Evolutionary conservation across 768 basidiomycete species (phyloP), one percentile per base, ranked within the genome.

Genomic region (Lentinus brumalis): DNA sequence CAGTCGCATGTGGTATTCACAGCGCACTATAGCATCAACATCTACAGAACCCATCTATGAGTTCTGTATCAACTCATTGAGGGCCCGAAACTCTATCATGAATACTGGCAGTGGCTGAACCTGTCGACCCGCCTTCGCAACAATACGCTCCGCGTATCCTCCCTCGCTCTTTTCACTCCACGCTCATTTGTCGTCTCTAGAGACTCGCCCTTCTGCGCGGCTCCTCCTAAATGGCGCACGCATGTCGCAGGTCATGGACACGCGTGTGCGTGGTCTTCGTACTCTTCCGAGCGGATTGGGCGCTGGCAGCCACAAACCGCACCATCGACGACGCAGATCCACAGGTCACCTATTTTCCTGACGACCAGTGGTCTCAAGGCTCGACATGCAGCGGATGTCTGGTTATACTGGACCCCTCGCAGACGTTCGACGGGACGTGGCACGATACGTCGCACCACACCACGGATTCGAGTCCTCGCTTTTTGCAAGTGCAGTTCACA

Each of bases 361-460:
- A 18, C 18, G 49, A 32, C 16, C 21, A 15, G 16, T 59, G 58
- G 58, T 18, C 42, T 18, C 44, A 44, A 30, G 58, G 58, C 8
- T 41, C 40, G 6, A 29, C n/a, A 8, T 59, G 58, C 51, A 14
- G 30, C 32, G 51, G 58, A 10, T 59, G 58, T 30, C 26, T 35
- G 3, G 51, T 39, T 3, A 39, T 46, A 18, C 58, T 44, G 9
- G 58, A 45, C 15, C n/a, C 30, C 0, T 8, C 1, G 29, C 15
- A 53, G 18, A 31, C 44, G 3, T 51, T 50, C 29, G 40, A 56
- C 38, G 38, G 38, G 18, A 41, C 60, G 3, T 61, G 60, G 60
- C 60, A 61, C 49, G 60, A 56, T 18, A 26, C 41, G 8, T 56
- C 60, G 12, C 45, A 49, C 4, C 41, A 46, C 26, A 46, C 53